These are phyloP conservation scores for Combretum micranthum DNA, from an alignment of 345 rosid genomes.

Conservation along the genomic window DNA sequence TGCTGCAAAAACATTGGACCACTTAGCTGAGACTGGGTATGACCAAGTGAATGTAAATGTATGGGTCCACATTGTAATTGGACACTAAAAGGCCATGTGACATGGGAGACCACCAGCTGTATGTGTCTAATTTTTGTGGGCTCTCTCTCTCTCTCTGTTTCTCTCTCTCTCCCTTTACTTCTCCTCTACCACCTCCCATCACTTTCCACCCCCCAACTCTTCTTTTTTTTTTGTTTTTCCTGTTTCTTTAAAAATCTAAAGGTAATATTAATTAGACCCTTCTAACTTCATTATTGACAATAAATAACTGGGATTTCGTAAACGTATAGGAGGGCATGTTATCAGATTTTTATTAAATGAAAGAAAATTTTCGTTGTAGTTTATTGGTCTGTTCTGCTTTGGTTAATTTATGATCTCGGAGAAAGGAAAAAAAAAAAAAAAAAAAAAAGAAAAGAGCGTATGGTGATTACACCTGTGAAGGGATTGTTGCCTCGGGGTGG, in stretches of 20 bases:
- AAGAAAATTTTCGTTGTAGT: no score
- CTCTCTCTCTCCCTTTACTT: slow-evolving; percentile 5
- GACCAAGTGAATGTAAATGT: slow-evolving; percentile 8
- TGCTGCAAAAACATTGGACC: slow-evolving; percentile 15
- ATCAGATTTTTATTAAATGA: no score
- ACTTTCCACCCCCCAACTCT: background rate
- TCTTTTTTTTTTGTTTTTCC: no score
- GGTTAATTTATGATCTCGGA: no score
- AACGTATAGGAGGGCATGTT: no score
- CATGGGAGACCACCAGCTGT: slow-evolving; percentile 54
- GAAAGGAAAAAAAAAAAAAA: no score
- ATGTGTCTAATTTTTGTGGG: slow-evolving; percentile 27
- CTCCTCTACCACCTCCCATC: slow-evolving; percentile 1
- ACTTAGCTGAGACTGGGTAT: slow-evolving; percentile 2
- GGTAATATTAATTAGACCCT: no score
- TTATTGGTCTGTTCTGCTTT: no score
- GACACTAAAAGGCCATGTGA: slow-evolving; percentile 33
- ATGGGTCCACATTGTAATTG: slow-evolving; percentile 21
- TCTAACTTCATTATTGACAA: no score
- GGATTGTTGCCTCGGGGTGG: slow-evolving; percentile 1
- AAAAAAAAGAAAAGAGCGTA: no score
- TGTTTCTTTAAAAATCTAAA: no score
- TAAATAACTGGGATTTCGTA: no score
- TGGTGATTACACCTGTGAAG: background rate
- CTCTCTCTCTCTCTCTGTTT: slow-evolving; percentile 6